A percentile compares a stretch with the other conserved stretches of the same genome.
These are phyloP conservation scores for Elsinoe arachidis DNA, from an alignment of 2,329 filamentous ascomycete genomes.

Conservation along the genomic window DNA sequence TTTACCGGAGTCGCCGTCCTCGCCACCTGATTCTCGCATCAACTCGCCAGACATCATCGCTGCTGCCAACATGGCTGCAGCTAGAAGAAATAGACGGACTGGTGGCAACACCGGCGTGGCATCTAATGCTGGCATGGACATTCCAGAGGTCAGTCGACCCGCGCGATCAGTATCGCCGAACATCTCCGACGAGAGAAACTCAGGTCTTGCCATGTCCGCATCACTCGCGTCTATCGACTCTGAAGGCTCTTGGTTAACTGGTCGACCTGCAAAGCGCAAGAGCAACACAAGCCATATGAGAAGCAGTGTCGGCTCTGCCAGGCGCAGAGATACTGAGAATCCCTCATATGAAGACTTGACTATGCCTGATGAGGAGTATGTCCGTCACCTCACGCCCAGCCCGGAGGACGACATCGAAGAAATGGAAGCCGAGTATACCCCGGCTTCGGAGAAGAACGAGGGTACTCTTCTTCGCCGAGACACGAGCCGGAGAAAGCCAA, in stretches of 20 bases:
- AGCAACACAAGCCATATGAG: conserved; percentile 38
- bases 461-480: conserved; percentile 28
- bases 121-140: background rate
- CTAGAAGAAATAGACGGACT: conserved; percentile 29
- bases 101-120: conserved; percentile 16
- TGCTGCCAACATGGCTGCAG: conserved; percentile 32
- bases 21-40: conserved; percentile 73
- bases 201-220: conserved; percentile 51
- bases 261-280: conserved; percentile 48
- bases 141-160: background rate
- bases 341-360: conserved; percentile 57
- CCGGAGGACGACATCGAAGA: conserved; percentile 14
- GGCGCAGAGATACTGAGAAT: conserved; percentile 43
- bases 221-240: conserved; percentile 92
- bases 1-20: conserved; percentile 74
- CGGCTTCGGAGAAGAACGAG: conserved; percentile 12
- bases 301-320: conserved; percentile 40
- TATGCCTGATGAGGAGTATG: conserved; percentile 64
- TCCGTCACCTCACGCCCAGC: conserved; percentile 41
- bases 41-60: conserved; percentile 61
- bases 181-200: conserved; percentile 24
- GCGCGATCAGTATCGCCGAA: conserved; percentile 36
- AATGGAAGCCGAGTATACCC: conserved; percentile 7
- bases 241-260: conserved; percentile 91
- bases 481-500: conserved; percentile 49